Base-by-base conservation (phyloP, 2,329 filamentous ascomycete genomes). In the Alternaria dauci region DNA sequence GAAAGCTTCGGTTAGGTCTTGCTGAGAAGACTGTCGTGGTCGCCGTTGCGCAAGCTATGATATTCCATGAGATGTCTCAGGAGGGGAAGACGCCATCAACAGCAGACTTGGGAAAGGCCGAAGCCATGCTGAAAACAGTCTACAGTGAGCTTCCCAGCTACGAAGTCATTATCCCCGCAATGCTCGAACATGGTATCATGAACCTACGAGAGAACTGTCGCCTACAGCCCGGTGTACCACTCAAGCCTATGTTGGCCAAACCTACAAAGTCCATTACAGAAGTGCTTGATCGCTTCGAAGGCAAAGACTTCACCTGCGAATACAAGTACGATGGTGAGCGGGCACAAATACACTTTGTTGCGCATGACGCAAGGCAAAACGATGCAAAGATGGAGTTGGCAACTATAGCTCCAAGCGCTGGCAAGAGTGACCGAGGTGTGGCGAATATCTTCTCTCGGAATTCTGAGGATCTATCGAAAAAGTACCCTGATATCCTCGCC, bases 261-360 rank as follows among this genome's bases (percentile, higher is more conserved):
- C 95, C 95, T 3, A 99, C 95, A 9, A 99, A 99, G 78, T 94
- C 95, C 5, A 97, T 99, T 71, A 97, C 94, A 1, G 95, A 99
- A 80, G 95, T 99, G 0, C 85, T 99, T 11, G 94, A 99, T 79
- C 91, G 95, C 5, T 99, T 99, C 68, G 95, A 98, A 76, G 89
- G 91, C 65, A 95, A 97, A 75, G 91, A 90, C 26, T 99, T 99
- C 73, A 98, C 95, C 1, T 99, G 95, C 81, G 95, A 99, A 78
- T 99, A 96, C 85, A 99, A 99, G 79, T 99, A 99, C 74, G 95
- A 99, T 72, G 95, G 95, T 50, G 95, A 99, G 79, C 87, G 95
- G 75, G 95, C 95, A n/a, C 95, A 99, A 76, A 98, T 99, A 52
- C 95, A 99, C 77, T 99, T 96, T 69, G 93, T 98, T 32, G 90